Percentiles rank a stretch among this genome's conserved stretches.
Conservation (phyloP, 1,284 basidiomycete species). For the Malassezia sympodialis region DNA sequence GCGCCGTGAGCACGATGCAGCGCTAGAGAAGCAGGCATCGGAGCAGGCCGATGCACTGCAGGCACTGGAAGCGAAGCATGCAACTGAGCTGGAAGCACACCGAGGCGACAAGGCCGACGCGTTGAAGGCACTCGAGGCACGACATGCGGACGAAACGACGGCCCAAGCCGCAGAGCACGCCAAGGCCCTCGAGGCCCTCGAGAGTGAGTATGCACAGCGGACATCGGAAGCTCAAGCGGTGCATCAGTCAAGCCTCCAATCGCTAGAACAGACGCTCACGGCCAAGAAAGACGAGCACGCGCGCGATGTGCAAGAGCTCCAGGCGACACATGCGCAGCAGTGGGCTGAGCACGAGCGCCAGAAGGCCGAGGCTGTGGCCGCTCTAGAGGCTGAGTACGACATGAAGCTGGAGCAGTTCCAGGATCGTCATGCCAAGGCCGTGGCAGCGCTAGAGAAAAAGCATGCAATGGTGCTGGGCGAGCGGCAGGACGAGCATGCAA, state of each 20-base stretch:
- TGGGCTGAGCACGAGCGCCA: neutral
- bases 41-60: slow-evolving; percentile 1
- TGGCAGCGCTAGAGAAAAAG: neutral
- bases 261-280: slow-evolving; percentile 6
- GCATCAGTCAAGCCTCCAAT: slow-evolving; percentile 5
- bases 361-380: neutral
- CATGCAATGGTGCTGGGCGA: neutral
- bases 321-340: neutral
- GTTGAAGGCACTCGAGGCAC: neutral
- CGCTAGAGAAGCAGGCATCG: neutral
- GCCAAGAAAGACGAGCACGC: slow-evolving; percentile 9
- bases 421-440: neutral
- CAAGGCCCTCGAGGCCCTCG: slow-evolving; percentile 19
- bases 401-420: neutral
- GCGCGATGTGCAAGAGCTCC: neutral
- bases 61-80: neutral
- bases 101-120: neutral
- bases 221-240: slow-evolving; percentile 14
- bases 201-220: slow-evolving; percentile 17
- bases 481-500: neutral
- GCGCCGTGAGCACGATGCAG: neutral
- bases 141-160: neutral
- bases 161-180: slow-evolving; percentile 13
- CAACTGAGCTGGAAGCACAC: neutral
- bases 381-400: neutral